phyloP scores from a whole-genome alignment of 2,329 filamentous ascomycete species.

The Plenodomus biglobosus region DNA sequence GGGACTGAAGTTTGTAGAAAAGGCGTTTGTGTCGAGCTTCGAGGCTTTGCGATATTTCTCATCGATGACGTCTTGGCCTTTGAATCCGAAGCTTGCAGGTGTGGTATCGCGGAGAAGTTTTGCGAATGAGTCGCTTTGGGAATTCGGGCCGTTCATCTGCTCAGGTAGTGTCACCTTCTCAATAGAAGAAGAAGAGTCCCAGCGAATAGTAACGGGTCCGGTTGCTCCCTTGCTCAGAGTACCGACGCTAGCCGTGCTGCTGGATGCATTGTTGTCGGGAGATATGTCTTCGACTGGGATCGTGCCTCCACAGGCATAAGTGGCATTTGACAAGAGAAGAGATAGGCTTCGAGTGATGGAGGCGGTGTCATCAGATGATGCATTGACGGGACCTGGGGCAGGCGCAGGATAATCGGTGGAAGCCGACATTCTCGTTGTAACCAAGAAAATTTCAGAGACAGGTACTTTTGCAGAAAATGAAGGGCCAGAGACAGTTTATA shows the following conservation, averaged over 20 bases:
- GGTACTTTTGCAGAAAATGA: too few species aligned
- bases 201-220: slow-evolving; percentile 9
- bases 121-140: not conserved
- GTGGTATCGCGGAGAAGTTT: not conserved
- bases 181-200: slow-evolving; percentile 5
- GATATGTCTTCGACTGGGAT: not conserved
- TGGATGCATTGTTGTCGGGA: not conserved
- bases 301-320: slow-evolving; percentile 7
- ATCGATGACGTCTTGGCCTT: slow-evolving; percentile 53
- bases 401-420: not conserved
- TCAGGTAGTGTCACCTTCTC: slow-evolving; percentile 6
- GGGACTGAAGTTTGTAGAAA: slow-evolving; percentile 56
- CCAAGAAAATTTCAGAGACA: too few species aligned
- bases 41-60: slow-evolving; percentile 56
- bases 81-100: slow-evolving; percentile 55
- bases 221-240: not conserved
- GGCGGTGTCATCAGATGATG: not conserved
- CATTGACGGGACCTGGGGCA: not conserved
- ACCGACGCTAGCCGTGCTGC: too few species aligned
- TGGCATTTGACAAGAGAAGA: not conserved
- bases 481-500: too few species aligned
- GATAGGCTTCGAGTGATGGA: not conserved
- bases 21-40: slow-evolving; percentile 53
- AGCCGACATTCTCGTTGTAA: too few species aligned
- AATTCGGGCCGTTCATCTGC: not conserved